Conservation (phyloP, 192 early-diverging fungal species). For the Pilaira anomala region DNA sequence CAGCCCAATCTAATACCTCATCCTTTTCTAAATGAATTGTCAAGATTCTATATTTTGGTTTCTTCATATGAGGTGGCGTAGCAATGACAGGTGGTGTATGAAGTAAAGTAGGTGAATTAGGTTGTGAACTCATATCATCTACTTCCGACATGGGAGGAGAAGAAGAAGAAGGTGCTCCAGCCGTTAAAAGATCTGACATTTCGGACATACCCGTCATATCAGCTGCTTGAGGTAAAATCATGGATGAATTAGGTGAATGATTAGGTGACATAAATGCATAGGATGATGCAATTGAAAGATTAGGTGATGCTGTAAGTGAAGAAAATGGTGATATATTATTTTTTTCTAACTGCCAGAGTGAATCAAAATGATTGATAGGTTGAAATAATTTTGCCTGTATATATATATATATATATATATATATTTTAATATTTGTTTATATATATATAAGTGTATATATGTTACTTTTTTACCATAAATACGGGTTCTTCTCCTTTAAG, state of each 20-base stretch:
- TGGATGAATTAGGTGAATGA: constrained; percentile 33
- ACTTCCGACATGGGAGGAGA: constrained; percentile 19
- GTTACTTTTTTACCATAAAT: constrained; percentile 21
- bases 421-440: not conserved
- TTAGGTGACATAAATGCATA: constrained; percentile 32
- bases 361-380: constrained; percentile 33
- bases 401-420: not conserved
- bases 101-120: constrained; percentile 18
- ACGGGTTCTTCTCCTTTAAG: constrained; percentile 39
- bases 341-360: constrained; percentile 39
- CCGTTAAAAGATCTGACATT: constrained; percentile 27
- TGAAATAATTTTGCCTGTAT: constrained; percentile 35
- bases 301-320: constrained; percentile 36
- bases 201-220: constrained; percentile 11
- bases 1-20: constrained; percentile 28
- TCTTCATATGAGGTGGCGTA: constrained; percentile 21
- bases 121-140: constrained; percentile 6
- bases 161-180: constrained; percentile 11
- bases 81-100: constrained; percentile 17
- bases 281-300: constrained; percentile 36
- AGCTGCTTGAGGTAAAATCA: constrained; percentile 31
- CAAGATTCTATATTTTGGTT: constrained; percentile 26
- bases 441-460: too few species aligned
- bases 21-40: constrained; percentile 41
- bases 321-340: constrained; percentile 30